Base-by-base conservation (phyloP, 306 rosid genomes). In the Notholithocarpus densiflorus region DNA sequence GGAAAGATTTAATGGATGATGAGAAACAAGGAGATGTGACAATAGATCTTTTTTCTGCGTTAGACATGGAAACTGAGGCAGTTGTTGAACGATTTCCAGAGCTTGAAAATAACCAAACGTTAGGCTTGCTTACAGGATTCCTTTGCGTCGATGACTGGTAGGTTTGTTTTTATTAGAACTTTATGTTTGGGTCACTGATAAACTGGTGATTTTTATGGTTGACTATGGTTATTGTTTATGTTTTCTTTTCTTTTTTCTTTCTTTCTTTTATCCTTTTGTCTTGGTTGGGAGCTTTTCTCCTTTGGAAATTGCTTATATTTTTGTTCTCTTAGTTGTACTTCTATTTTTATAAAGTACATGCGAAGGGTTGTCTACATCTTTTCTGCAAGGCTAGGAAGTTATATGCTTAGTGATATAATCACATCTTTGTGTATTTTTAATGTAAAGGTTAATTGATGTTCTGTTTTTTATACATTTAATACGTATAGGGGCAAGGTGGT, bases 1-100 rank as follows among this genome's bases (percentile, higher is more conserved):
- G 98, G 68, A 95, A 95, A 82, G 98, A 95, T 86, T 84, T 95
- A 43, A 95, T 95, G 98, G 98, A 95, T 81, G 98, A 95, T 21
- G 98, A 92, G 87, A 95, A 95, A 85, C 97, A 72, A 73, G 98
- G 98, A 79, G 98, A 95, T 68, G 94, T 92, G 79, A 89, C 88
- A 11, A 84, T 92, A 83, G 97, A 95, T 84, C 97, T 95, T 43
- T 95, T 95, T 83, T 70, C 97, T 34, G 89, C 97, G 21, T 56
- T 92, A 84, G 98, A 90, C 81, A 56, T 89, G 89, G 97, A 95
- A 89, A 83, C 82, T 68, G 96, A 84, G 74, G 97, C 98, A 66
- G 90, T 86, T 79, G 85, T 80, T 32, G 98, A 91, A 80, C 90
- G 98, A 72, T 86, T 84, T 61, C 78, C 93, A 17, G 98, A 95